These are phyloP conservation scores for Tylopilus orsonianus DNA, from an alignment of 1,284 basidiomycete species.

Conservation along the genomic window DNA sequence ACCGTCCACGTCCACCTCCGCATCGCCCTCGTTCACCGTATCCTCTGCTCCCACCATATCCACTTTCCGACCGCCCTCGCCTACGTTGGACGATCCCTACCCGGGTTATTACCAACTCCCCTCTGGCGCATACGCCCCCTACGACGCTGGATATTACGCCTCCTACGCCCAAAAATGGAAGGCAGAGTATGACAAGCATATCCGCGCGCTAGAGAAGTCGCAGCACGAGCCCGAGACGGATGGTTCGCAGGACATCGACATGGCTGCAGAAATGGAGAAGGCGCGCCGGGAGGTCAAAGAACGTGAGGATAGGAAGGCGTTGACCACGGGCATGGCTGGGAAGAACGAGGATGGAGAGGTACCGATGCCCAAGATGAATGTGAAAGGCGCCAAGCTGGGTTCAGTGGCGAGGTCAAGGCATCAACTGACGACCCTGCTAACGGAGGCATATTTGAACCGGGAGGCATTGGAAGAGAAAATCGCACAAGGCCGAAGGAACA, in stretches of 20 bases:
- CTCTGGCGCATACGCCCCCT: constrained; percentile 75
- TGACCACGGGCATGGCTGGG: constrained; percentile 42
- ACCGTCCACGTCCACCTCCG: constrained; percentile 1
- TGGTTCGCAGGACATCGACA: constrained; percentile 56
- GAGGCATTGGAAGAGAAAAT: constrained; percentile 78
- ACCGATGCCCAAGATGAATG: constrained; percentile 70
- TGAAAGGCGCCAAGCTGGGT: constrained; percentile 72
- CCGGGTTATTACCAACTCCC: constrained; percentile 88
- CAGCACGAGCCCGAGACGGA: constrained; percentile 24
- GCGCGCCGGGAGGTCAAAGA: constrained; percentile 70
- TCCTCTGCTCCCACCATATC: constrained; percentile 70
- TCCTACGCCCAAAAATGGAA: constrained; percentile 73
- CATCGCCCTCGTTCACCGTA: constrained; percentile 26
- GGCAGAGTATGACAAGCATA: constrained; percentile 63
- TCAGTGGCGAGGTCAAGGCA: constrained; percentile 69
- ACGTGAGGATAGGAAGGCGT: constrained; percentile 67
- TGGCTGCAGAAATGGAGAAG: constrained; percentile 69
- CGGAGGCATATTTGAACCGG: constrained; percentile 76
- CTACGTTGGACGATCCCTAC: constrained; percentile 74
- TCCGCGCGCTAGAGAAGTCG: constrained; percentile 65
- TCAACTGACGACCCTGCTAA: constrained; percentile 73
- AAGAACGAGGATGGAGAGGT: constrained; percentile 51
- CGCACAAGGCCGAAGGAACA: constrained; percentile 73
- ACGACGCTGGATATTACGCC: constrained; percentile 77
- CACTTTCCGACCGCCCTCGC: constrained; percentile 74